Evolutionary conservation across 805 yeast species (phyloP), one percentile per base, ranked within the genome.

Genomic region (Jamesozyma hellenica): DNA sequence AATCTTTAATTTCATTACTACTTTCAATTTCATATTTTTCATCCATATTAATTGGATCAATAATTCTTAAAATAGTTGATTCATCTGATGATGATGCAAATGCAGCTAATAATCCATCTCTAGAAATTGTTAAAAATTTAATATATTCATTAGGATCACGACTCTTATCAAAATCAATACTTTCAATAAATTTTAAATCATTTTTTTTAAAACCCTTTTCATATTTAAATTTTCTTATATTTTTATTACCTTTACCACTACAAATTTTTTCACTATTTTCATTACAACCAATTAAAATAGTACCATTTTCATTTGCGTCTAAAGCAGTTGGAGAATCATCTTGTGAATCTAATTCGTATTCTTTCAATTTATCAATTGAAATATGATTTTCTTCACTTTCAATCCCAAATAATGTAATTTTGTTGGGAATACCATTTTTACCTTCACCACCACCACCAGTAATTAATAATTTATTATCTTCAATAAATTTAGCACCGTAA

Each of bases 361-460:
- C 92, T 41, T 82, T 62, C 48, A 68, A 73, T 44, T 74, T 66
- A 48, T 73, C 77, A 42, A 80, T 58, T 4, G n/a, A 9, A 4
- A 5, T 5, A 16, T 9, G 11, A 15, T 4, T 14, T 27, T 17
- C 15, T 12, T 16, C 16, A 13, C 16, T n/a, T n/a, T 50, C 74
- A 34, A 82, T 66, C 32, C 72, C 60, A 32, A 81, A 58, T 2
- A 79, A 77, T 8, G 86, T 74, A 48, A 90, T 65, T 56, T 81
- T 85, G 61, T 90, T 90, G 29, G 90, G 83, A 40, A 90, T 79
- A 28, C 96, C 96, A 53, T 88, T 82, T 53, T 79, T 80, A 13
- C 96, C 95, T 59, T 85, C 95, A 23, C 97, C 97, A 23, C 96
- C 96, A 32, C 97, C 97, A 27, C 97, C 97, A 4, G 85, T 77